Percentiles rank a stretch among this genome's conserved stretches.
phyloP scores from a whole-genome alignment of 1,139 yeast genomes.

The Torulaspora globosa region DNA sequence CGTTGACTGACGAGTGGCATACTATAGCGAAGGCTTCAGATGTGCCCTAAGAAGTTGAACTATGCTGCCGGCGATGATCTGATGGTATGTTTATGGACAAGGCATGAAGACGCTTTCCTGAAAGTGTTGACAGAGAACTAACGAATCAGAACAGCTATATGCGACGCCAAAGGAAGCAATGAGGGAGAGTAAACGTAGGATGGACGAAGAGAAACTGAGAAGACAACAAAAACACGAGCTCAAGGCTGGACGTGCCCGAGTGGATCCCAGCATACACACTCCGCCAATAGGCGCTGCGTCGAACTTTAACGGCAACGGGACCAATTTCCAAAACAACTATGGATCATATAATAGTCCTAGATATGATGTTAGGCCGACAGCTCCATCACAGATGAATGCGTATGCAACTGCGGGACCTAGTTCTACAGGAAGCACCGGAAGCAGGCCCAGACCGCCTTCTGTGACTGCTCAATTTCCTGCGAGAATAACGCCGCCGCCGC shows the following conservation, averaged over 20 bases:
- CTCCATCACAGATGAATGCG: constrained; percentile 4
- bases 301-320: background rate
- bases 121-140: background rate
- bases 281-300: constrained; percentile 8
- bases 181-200: constrained; percentile 29
- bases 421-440: constrained; percentile 9
- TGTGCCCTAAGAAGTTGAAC: constrained; percentile 35
- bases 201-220: constrained; percentile 27
- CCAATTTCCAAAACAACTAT: background rate
- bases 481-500: constrained; percentile 11
- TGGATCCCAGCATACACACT: constrained; percentile 13
- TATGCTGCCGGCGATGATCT: constrained; percentile 38
- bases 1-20: background rate
- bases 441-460: constrained; percentile 12
- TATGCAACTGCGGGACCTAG: constrained; percentile 7
- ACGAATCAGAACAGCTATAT: constrained; percentile 19
- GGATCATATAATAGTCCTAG: constrained; percentile 6
- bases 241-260: constrained; percentile 6
- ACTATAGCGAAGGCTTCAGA: constrained; percentile 4
- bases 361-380: constrained; percentile 2
- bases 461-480: constrained; percentile 6
- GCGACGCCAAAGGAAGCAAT: constrained; percentile 39
- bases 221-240: constrained; percentile 23
- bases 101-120: background rate
- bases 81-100: constrained; percentile 17